phyloP scores from a whole-genome alignment of 139 green algal genomes.

The Coccomyxa sp. region DNA sequence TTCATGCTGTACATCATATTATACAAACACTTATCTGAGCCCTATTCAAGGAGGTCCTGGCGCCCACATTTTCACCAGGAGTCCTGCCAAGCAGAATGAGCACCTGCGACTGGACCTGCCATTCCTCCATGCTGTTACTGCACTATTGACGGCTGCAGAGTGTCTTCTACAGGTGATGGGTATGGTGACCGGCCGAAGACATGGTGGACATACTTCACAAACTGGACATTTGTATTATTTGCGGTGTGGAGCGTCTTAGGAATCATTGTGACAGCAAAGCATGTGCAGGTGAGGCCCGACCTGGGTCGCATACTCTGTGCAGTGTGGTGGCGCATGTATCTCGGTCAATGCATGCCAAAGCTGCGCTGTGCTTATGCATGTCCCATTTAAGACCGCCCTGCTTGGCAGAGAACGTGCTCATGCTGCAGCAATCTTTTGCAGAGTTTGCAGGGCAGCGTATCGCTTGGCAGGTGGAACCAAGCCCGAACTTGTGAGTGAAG shows the following conservation, averaged over 20 bases:
- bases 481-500: background rate
- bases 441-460: background rate
- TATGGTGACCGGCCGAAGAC: background rate
- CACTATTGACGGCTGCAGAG: background rate
- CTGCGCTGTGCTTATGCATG: too few relatives aligned
- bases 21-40: background rate
- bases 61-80: background rate
- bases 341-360: background rate
- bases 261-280: background rate
- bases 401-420: too few relatives aligned
- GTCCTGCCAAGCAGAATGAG: background rate
- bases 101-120: background rate
- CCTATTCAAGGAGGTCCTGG: background rate
- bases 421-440: too few relatives aligned
- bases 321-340: background rate
- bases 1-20: too few relatives aligned
- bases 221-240: slow-evolving; percentile 25
- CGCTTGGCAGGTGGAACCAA: background rate
- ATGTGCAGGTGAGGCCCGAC: background rate
- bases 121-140: background rate
- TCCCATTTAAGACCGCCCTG: too few relatives aligned
- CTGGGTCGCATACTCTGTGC: background rate
- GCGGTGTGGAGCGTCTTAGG: slow-evolving; percentile 5
- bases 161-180: slow-evolving; percentile 4
- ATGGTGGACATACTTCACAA: slow-evolving; percentile 27